Evolutionary conservation across 768 basidiomycete species (phyloP).

Genomic region (Tremella yokohamensis): DNA sequence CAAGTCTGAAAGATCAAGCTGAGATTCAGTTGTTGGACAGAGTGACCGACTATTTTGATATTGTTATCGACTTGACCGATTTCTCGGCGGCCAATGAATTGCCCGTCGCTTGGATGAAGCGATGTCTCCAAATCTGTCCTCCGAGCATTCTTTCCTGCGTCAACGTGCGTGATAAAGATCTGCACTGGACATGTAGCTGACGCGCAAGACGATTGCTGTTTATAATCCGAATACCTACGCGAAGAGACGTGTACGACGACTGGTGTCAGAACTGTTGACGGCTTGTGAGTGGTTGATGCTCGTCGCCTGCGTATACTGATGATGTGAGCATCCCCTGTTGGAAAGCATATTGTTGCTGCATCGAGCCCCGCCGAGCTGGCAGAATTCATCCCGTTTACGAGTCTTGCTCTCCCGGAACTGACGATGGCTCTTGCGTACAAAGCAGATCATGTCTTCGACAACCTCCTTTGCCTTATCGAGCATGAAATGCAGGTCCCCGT

Average conservation of each 20-base stretch:
- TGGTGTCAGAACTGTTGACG: slow-evolving; percentile 25
- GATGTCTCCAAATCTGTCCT: slow-evolving; percentile 33
- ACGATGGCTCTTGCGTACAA: slow-evolving; percentile 42
- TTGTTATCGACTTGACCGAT: slow-evolving; percentile 41
- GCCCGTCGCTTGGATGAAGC: slow-evolving; percentile 33
- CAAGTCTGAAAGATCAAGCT: background rate
- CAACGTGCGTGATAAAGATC: slow-evolving; percentile 20
- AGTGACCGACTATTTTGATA: slow-evolving; percentile 37
- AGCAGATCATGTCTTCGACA: slow-evolving; percentile 40
- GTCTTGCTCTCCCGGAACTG: slow-evolving; percentile 32
- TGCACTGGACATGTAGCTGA: background rate
- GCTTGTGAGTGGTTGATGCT: slow-evolving; percentile 13
- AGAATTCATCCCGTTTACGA: slow-evolving; percentile 39
- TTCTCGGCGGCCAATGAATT: slow-evolving; percentile 34
- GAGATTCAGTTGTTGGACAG: slow-evolving; percentile 31
- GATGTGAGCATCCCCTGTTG: slow-evolving; percentile 16
- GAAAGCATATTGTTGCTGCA: slow-evolving; percentile 30
- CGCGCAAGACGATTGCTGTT: slow-evolving; percentile 28
- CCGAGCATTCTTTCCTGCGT: slow-evolving; percentile 28
- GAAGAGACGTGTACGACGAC: slow-evolving; percentile 21
- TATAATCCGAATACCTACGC: slow-evolving; percentile 44
- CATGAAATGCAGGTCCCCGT: slow-evolving; percentile 71
- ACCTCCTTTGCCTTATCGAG: slow-evolving; percentile 40
- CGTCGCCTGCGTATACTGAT: background rate
- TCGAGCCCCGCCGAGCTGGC: slow-evolving; percentile 38